Evolutionary conservation across 768 basidiomycete genomes (phyloP), one percentile per base, ranked within the genome.

Genomic region (Pleurotus tuber-regium): DNA sequence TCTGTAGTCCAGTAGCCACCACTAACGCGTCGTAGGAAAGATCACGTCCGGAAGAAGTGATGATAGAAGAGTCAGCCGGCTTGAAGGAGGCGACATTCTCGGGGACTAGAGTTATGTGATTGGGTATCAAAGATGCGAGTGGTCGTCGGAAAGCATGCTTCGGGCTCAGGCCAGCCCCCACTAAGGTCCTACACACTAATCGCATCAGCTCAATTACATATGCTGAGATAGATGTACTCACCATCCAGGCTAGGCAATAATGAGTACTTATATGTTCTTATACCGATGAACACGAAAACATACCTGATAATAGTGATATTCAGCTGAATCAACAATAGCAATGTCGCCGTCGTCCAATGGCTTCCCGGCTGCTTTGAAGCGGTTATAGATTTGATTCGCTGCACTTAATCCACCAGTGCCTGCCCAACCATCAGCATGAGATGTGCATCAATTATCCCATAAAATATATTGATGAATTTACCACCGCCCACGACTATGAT

Each of bases 401-500:
- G 87, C 87, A 33, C 84, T 79, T 38, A 97, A 66, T 30, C 94
- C 94, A 46, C 78, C 92, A 23, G 83, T 83, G 42, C 93, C 92
- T 95, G 63, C 44, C 30, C 52, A 51, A 19, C 53, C 39, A 51
- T 51, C 46, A 51, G n/a, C n/a, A n/a, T n/a, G n/a, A n/a, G n/a
- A n/a, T n/a, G n/a, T n/a, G n/a, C 23, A 26, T 28, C 9, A 36
- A 49, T 30, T 26, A 24, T 28, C 4, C n/a, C 31, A 16, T 14
- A 41, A 26, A 29, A 25, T 50, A 51, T 33, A 25, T 29, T 28
- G 41, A 51, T 52, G 6, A 55, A 70, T 80, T 58, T 62, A 85
- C 96, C 96, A 66, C 78, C 94, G 48, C 96, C 96, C 18, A 98
- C 74, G 35, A 98, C 83, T 23, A 98, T 70, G 28, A 98, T 75